Evolutionary conservation across 2,329 filamentous ascomycete species (phyloP).

Genomic region (Calonectria pteridis): DNA sequence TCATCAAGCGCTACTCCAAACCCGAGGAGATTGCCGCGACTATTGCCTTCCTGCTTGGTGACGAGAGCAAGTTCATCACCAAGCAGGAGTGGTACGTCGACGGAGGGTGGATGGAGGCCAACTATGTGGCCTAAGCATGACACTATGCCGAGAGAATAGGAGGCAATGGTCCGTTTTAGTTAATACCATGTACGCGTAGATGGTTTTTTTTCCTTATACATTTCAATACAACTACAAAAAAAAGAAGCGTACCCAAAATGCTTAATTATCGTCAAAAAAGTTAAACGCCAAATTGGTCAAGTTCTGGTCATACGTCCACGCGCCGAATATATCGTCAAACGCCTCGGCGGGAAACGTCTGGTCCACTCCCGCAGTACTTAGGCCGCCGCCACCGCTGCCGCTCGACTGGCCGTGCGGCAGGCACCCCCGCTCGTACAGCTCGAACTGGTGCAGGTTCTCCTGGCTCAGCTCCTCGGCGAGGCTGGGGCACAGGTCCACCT

Average conservation of each 20-base stretch:
- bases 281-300: constrained; percentile 28
- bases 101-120: constrained; percentile 45
- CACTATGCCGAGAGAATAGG: background rate
- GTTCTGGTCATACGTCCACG: constrained; percentile 34
- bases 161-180: constrained; percentile 1
- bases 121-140: constrained; percentile 33
- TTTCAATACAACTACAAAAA: background rate
- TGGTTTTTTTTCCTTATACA: background rate
- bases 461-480: constrained; percentile 27
- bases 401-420: background rate
- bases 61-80: constrained; percentile 49
- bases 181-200: constrained; percentile 2
- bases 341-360: constrained; percentile 17
- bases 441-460: constrained; percentile 27
- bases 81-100: constrained; percentile 47
- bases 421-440: constrained; percentile 30
- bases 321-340: constrained; percentile 34
- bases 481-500: constrained; percentile 27
- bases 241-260: background rate
- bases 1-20: constrained; percentile 45
- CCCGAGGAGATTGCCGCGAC: constrained; percentile 46
- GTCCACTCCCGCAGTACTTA: background rate
- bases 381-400: too few species aligned
- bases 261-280: constrained; percentile 21
- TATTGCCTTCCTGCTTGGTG: constrained; percentile 47